Evolutionary conservation across 257 asterid genomes (phyloP), one percentile per base, ranked within the genome.

Genomic region (Knoxia roxburghii): DNA sequence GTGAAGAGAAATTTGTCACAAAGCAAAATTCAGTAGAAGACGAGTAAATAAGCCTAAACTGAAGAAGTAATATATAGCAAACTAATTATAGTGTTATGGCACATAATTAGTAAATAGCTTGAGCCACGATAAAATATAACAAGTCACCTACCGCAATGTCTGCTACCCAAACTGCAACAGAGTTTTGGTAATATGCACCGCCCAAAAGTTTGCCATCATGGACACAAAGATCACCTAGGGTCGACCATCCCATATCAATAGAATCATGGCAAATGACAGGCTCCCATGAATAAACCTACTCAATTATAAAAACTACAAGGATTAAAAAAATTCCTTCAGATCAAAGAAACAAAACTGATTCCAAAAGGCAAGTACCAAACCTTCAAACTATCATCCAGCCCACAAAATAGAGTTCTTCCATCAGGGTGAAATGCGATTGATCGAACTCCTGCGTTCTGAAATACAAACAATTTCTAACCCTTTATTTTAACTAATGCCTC

Each of bases 211-310:
- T 94, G 65, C 95, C 98, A 57, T 94, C 99, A 33, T 87, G 87
- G 70, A 94, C 70, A 75, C 96, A 90, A 61, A 90, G 84, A 79
- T 90, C 99, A 62, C 98, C 95, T 68, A 94, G 81, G 2, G 94
- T 84, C 45, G 99, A 90, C 99, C 98, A 94, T 68, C 98, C 96
- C 96, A 94, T 90, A 69, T 85, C 96, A 79, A 94, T 85, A 51
- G 99, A 82, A 73, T 94, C 96, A 46, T 85, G 98, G 76, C 96
- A 94, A 66, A 85, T 77, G 68, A 86, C 91, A 73, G 99, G 99
- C 78, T 94, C 98, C 99, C 99, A 94, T 33, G 97, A 88, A 86
- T 87, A 90, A 75, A 90, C 96, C 98, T 90, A 78, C 66, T 80
- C 71, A 4, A 32, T 27, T 33, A 40, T 21, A 30, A 56, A 30